Evolutionary conservation across 1,284 basidiomycete species (phyloP).

Genomic region (Cryptococcus floricola): DNA sequence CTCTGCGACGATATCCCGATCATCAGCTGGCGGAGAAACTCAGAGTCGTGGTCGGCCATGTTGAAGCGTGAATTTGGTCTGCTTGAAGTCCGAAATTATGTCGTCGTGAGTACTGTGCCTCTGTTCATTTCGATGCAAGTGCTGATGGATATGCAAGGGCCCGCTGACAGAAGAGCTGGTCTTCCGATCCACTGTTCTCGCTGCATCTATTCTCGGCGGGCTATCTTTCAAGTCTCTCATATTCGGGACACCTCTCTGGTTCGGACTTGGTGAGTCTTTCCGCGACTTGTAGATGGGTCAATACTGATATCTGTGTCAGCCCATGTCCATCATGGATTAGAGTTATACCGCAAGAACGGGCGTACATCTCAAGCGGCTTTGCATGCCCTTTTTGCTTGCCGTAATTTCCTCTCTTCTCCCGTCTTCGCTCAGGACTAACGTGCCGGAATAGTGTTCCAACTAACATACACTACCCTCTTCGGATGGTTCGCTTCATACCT

Average conservation of each 20-base stretch:
- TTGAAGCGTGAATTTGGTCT: slow-evolving; percentile 23
- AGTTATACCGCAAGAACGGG: slow-evolving; percentile 69
- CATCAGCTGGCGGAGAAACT: background rate
- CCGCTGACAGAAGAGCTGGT: slow-evolving; percentile 91
- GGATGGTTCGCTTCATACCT: slow-evolving; percentile 84
- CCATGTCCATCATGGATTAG: slow-evolving; percentile 87
- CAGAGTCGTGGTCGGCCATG: slow-evolving; percentile 8
- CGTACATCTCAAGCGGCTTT: slow-evolving; percentile 60
- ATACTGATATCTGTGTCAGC: slow-evolving; percentile 54
- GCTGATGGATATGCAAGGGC: slow-evolving; percentile 55
- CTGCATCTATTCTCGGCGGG: slow-evolving; percentile 67
- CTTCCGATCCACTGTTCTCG: slow-evolving; percentile 79
- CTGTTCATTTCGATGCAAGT: background rate
- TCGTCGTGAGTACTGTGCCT: slow-evolving; percentile 58
- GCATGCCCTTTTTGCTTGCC: slow-evolving; percentile 57
- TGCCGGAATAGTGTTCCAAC: slow-evolving; percentile 65
- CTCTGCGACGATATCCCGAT: slow-evolving; percentile 59
- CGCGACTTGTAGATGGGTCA: background rate
- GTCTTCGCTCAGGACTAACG: slow-evolving; percentile 2
- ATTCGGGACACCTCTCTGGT: slow-evolving; percentile 76
- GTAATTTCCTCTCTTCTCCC: slow-evolving; percentile 48
- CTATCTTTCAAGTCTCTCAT: slow-evolving; percentile 60
- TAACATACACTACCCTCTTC: slow-evolving; percentile 84
- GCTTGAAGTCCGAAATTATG: slow-evolving; percentile 63
- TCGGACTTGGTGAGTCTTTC: slow-evolving; percentile 68